Evolutionary conservation across 129 eudicot species (phyloP), one percentile per base, ranked within the genome.

Genomic region (Centaurea solstitialis): DNA sequence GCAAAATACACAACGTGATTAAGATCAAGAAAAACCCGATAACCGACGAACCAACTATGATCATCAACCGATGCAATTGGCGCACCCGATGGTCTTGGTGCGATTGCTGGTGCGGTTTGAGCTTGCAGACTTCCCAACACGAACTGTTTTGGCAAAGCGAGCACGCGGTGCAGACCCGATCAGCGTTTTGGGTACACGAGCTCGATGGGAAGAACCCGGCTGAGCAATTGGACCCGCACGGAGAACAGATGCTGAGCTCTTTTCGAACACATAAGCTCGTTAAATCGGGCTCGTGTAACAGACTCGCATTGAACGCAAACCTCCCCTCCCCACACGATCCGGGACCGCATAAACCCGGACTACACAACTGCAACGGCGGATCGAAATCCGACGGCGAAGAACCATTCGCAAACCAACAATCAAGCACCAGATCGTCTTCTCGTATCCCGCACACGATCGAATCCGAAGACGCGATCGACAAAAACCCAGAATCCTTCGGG

Each of bases 121-220:
- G 89, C 80, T 85, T 87, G 76, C 99, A 95, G 15, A 91, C 85
- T 45, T 79, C 91, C 77, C 81, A 88, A 86, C 99, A 95, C 11
- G 98, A 90, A 86, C 89, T 91, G 77, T 89, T 95, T 83, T 95
- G 97, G 80, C 99, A 95, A 68, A 95, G 97, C 9, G 99, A 92
- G 86, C 99, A 95, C 0, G 89, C 47, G 2, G 98, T 95, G 87
- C 99, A 95, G 0, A 95, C 91, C 72, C 98, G 75, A 39, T 95
- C 97, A 0, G 98, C 94, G 21, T 87, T 85, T 39, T 82, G 84
- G 7, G 79, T 85, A 79, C 99, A 95, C 2, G 88, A 75, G 72
- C 99, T 95, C 9, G 99, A 95, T 2, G 92, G 90, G 80, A 90
- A 95, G 71, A 85, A 95, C 26, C 98, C 99, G 33, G 83, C 86